phyloP scores from a whole-genome alignment of 2,329 filamentous ascomycete species.

The Apiospora saccharicola region DNA sequence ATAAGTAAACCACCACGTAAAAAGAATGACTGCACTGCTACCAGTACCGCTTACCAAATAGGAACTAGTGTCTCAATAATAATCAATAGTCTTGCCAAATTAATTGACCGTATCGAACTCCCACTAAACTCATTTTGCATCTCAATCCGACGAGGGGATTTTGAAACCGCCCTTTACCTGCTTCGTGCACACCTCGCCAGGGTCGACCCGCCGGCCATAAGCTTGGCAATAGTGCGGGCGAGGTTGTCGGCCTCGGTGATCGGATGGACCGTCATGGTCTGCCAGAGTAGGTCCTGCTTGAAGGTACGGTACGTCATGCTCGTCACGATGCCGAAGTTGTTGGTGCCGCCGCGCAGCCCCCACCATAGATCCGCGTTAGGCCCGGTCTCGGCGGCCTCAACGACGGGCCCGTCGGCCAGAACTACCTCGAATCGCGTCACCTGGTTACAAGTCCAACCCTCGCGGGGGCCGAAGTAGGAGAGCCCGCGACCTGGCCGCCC shows the following conservation, averaged over 20 bases:
- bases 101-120: too few relatives aligned
- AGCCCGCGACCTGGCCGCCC: slow-evolving; percentile 26
- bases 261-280: not conserved
- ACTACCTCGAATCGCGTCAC: slow-evolving; percentile 48
- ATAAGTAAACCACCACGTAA: too few relatives aligned
- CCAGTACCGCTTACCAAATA: too few relatives aligned
- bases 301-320: slow-evolving; percentile 40
- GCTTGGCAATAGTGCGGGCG: slow-evolving; percentile 24
- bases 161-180: slow-evolving; percentile 33
- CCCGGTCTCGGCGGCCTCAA: not conserved
- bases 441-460: slow-evolving; percentile 48
- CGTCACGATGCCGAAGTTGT: slow-evolving; percentile 39
- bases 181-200: slow-evolving; percentile 29
- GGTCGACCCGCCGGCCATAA: slow-evolving; percentile 30
- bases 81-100: too few relatives aligned
- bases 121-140: too few relatives aligned
- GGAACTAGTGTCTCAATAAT: too few relatives aligned
- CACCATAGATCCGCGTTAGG: not conserved
- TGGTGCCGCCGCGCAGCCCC: not conserved
- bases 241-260: not conserved
- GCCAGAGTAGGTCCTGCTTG: slow-evolving; percentile 11
- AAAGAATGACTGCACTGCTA: too few relatives aligned
- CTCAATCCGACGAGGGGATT: slow-evolving; percentile 6
- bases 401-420: slow-evolving; percentile 35
- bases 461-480: slow-evolving; percentile 28